Conservation (phyloP, 2,329 filamentous ascomycete species). For the Incumbomyces lentus region DNA sequence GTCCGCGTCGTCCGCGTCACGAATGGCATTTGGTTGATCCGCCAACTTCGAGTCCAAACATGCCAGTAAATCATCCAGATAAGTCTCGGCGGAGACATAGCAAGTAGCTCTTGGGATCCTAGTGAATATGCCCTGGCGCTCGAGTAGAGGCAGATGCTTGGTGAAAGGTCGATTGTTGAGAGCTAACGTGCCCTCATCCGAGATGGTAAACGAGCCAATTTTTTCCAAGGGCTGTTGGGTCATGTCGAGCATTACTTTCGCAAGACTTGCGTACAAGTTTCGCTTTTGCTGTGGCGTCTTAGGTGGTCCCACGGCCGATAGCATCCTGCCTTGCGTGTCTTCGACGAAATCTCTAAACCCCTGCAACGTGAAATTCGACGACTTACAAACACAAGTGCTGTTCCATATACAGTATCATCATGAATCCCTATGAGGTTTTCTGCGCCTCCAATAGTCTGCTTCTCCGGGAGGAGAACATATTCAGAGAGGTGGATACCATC, state of each 20-base stretch:
- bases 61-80: conserved; percentile 21
- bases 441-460: no score
- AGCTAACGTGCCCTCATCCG: conserved; percentile 19
- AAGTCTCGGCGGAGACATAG: conserved; percentile 21
- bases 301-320: neutral
- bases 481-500: no score
- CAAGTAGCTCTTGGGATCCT: conserved; percentile 19
- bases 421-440: no score
- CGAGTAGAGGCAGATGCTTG: neutral
- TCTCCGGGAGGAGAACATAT: no score
- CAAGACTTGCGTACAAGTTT: no score
- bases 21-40: conserved; percentile 21
- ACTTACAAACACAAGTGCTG: no score
- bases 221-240: neutral
- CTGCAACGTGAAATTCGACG: no score
- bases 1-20: conserved; percentile 7
- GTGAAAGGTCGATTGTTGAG: conserved; percentile 8
- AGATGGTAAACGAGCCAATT: conserved; percentile 15
- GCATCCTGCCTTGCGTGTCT: neutral
- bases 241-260: no score
- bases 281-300: no score
- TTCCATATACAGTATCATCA: no score
- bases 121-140: conserved; percentile 16
- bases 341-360: no score
- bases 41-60: conserved; percentile 21